These are phyloP conservation scores for Coemansia aciculifera DNA, from an alignment of 192 early-diverging fungal species.

Conservation along the genomic window DNA sequence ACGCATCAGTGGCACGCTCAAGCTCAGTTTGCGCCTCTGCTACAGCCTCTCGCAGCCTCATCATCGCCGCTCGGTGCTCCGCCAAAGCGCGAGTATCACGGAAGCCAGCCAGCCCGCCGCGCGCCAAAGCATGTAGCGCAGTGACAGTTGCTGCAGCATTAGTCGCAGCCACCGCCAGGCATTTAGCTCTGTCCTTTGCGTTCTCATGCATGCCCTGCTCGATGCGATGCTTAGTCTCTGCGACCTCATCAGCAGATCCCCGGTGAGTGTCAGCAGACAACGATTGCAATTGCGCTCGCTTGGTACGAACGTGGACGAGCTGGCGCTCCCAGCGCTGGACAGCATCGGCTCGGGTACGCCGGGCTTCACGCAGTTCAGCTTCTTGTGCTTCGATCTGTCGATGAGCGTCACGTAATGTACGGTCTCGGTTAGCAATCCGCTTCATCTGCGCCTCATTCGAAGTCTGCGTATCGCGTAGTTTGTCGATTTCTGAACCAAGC, in stretches of 20 bases:
- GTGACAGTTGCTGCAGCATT: not conserved
- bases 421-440: conserved; percentile 24
- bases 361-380: conserved; percentile 31
- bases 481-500: conserved; percentile 22
- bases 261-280: conserved; percentile 24
- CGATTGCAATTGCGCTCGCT: conserved; percentile 27
- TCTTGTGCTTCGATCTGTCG: conserved; percentile 26
- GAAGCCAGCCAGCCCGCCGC: conserved; percentile 18
- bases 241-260: not conserved
- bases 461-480: conserved; percentile 22
- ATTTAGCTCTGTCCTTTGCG: conserved; percentile 18
- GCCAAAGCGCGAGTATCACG: conserved; percentile 9
- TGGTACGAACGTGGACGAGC: conserved; percentile 27
- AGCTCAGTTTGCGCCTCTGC: conserved; percentile 42
- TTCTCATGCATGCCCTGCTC: conserved; percentile 16
- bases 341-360: conserved; percentile 9
- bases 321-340: conserved; percentile 22
- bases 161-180: conserved; percentile 7
- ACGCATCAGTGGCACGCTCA: conserved; percentile 47
- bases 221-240: conserved; percentile 19
- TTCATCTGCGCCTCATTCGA: conserved; percentile 36
- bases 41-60: conserved; percentile 35
- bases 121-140: conserved; percentile 12
- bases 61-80: conserved; percentile 19
- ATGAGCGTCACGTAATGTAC: conserved; percentile 33